phyloP scores from a whole-genome alignment of 2,329 filamentous ascomycete species.

The Sporothrix pallida region DNA sequence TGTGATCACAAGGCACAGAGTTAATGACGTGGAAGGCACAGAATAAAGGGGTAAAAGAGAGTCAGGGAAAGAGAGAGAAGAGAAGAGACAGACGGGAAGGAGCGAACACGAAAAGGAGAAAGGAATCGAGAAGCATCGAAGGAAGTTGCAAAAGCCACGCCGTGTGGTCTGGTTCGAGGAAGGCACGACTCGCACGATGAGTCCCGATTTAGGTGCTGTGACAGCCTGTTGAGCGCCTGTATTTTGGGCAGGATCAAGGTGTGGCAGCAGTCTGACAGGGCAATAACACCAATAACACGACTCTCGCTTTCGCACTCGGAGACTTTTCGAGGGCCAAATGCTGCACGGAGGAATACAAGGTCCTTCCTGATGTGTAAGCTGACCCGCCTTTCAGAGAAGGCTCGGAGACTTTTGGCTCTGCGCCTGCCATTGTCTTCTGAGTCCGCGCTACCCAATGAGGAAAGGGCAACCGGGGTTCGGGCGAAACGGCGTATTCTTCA shows the following conservation, averaged over 20 bases:
- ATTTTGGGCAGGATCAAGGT: slow-evolving; percentile 13
- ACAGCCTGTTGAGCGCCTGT: neutral
- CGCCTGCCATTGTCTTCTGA: neutral
- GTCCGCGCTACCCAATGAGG: neutral
- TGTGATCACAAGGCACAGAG: slow-evolving; percentile 1
- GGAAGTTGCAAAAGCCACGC: neutral
- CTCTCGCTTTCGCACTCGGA: slow-evolving; percentile 12
- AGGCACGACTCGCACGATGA: slow-evolving; percentile 13
- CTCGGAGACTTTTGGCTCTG: slow-evolving; percentile 31
- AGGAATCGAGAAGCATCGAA: slow-evolving; percentile 11
- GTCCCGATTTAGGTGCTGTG: neutral
- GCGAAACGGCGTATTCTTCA: neutral
- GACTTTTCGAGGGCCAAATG: slow-evolving; percentile 13
- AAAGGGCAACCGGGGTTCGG: slow-evolving; percentile 15
- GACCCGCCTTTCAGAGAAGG: slow-evolving; percentile 22
- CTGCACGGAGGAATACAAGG: slow-evolving; percentile 19
- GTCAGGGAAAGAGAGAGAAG: neutral
- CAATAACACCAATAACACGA: slow-evolving; percentile 8
- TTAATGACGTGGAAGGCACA: slow-evolving; percentile 15
- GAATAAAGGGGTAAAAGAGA: neutral
- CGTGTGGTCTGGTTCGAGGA: slow-evolving; percentile 18
- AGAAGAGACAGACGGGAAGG: neutral
- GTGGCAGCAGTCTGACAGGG: slow-evolving; percentile 4
- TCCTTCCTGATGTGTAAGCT: slow-evolving; percentile 20
- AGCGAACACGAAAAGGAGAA: slow-evolving; percentile 13